phyloP scores from a whole-genome alignment of 169 alveolate genomes.

The Plasmodium vinckei region DNA sequence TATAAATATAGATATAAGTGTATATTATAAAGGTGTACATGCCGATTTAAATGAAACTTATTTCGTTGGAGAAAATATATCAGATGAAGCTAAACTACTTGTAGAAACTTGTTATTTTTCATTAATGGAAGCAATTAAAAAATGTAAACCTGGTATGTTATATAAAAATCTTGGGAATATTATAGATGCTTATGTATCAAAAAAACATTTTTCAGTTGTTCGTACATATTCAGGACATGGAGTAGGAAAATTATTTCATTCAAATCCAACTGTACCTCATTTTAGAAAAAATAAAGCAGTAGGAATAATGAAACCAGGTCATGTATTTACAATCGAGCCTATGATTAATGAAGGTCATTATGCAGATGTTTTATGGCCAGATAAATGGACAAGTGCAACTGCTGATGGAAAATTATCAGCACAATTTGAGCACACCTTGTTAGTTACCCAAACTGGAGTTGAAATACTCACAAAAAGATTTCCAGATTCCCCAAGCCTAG shows the following conservation, averaged over 20 bases:
- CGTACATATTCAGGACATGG: constrained; percentile 99
- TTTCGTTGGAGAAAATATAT: constrained; percentile 94
- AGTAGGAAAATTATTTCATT: constrained; percentile 97
- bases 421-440: constrained; percentile 98
- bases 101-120: constrained; percentile 93
- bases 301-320: constrained; percentile 96
- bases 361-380: constrained; percentile 97
- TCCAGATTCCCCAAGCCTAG: constrained; percentile 94
- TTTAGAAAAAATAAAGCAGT: constrained; percentile 98
- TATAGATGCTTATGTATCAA: constrained; percentile 90
- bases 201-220: constrained; percentile 88
- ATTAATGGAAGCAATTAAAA: constrained; percentile 88
- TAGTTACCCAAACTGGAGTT: constrained; percentile 95
- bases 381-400: constrained; percentile 98
- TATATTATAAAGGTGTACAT: constrained; percentile 95
- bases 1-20: constrained; percentile 96
- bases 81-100: constrained; percentile 88
- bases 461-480: constrained; percentile 95
- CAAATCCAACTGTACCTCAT: constrained; percentile 97
- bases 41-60: constrained; percentile 97
- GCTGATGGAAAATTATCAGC: constrained; percentile 95
- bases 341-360: constrained; percentile 98
- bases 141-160: constrained; percentile 97
- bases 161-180: constrained; percentile 97
- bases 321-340: constrained; percentile 99